Evolutionary conservation across 176 grass and related monocot genomes (phyloP).

Genomic region (Pharus latifolius): DNA sequence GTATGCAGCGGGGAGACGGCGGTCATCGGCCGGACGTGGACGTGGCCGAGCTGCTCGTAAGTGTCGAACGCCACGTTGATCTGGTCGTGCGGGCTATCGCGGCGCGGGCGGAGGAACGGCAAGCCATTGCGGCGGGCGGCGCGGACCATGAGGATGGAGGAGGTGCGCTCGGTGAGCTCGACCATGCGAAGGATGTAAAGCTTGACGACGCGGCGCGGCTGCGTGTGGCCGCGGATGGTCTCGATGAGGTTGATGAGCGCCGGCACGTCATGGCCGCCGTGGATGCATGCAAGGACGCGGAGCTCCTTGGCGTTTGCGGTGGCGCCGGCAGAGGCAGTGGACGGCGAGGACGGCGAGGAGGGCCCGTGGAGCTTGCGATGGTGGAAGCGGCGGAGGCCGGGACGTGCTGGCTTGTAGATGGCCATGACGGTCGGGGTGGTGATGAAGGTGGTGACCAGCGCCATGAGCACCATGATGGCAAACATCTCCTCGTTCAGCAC

Average conservation of each 20-base stretch:
- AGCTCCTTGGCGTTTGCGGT: constrained; percentile 37
- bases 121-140: constrained; percentile 51
- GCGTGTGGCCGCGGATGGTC: constrained; percentile 48
- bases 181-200: constrained; percentile 85
- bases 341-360: constrained; percentile 39
- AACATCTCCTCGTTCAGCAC: constrained; percentile 83
- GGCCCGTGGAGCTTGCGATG: constrained; percentile 51
- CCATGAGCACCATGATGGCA: constrained; percentile 80
- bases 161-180: constrained; percentile 80
- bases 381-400: constrained; percentile 12
- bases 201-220: constrained; percentile 45
- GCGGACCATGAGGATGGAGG: constrained; percentile 72
- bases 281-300: constrained; percentile 65
- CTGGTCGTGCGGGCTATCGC: constrained; percentile 29
- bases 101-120: constrained; percentile 28
- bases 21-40: constrained; percentile 55
- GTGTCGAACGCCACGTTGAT: constrained; percentile 69
- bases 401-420: constrained; percentile 77
- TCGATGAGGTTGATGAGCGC: constrained; percentile 79
- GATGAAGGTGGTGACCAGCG: constrained; percentile 83
- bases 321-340: background rate
- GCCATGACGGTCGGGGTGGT: constrained; percentile 76
- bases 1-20: constrained; percentile 72
- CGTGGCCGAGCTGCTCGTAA: constrained; percentile 64
- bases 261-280: constrained; percentile 46